Base-by-base conservation (phyloP, 441 rosid genomes). In the Biscutella auriculata region DNA sequence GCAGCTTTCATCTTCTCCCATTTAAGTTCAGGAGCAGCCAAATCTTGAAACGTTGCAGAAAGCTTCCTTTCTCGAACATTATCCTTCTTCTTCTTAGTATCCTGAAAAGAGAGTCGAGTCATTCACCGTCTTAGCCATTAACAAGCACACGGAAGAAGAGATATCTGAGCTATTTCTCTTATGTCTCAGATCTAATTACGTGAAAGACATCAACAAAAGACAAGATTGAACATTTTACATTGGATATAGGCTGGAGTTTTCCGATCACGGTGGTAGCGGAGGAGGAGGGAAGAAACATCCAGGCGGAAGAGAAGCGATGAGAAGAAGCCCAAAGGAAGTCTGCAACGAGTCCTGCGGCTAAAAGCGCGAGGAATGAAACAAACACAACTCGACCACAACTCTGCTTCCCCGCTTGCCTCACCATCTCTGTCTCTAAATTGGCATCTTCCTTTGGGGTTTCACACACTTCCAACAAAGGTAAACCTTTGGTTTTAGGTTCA, bases 11-110 rank as follows among this genome's bases (percentile, higher is more conserved):
- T 93, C 76, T 82, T 83, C 76, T 87, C 82, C 99, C 97, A 89
- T 54, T 82, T 52, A 14, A 93, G 67, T 47, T 80, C 72, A 8
- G 96, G 87, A 37, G 80, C 96, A 45, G 83, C 81, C 65, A 89
- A 77, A 81, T 93, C 97, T 59, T 94, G 88, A 77, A 82, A 93
- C 26, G 97, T 89, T 14, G 90, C 96, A 25, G 99, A 81, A 42
- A 93, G 76, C 45, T 79, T 67, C 73, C 97, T 77, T 48, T 68
- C 85, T 4, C 63, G 53, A 60, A 29, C 52, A 59, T 23, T 69
- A 43, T 48, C 72, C 5, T 60, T 69, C 52, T 49, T 63, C 67
- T 66, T 60, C 68, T 59, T 74, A 57, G 28, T 28, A 14, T 62
- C 37, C 87, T 55, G 39, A 53, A 37, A 15, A 52, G 15, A 5